Conservation (phyloP, 2,329 filamentous ascomycete genomes). For the Metarhizium brunneum region DNA sequence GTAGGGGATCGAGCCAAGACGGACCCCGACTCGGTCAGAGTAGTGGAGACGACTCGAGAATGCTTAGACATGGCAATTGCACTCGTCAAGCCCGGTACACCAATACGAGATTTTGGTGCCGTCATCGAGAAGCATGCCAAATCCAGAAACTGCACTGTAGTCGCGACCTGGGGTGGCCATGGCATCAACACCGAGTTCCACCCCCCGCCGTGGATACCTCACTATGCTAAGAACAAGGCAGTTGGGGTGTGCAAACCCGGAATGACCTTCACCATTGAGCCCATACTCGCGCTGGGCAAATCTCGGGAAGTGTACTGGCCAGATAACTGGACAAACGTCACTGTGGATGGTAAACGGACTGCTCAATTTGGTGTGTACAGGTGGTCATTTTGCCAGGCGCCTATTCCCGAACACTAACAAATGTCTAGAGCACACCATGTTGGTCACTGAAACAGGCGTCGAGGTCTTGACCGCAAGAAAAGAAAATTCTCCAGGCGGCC, state of each 20-base stretch:
- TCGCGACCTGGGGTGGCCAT: slow-evolving; percentile 93
- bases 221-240: slow-evolving; percentile 98
- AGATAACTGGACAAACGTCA: slow-evolving; percentile 97
- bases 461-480: slow-evolving; percentile 71
- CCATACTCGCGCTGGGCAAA: slow-evolving; percentile 91
- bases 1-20: slow-evolving; percentile 80
- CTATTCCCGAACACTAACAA: background rate
- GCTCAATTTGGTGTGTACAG: slow-evolving; percentile 74
- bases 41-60: slow-evolving; percentile 83
- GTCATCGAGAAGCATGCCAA: slow-evolving; percentile 95
- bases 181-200: slow-evolving; percentile 88
- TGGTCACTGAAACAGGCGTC: slow-evolving; percentile 75
- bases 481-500: slow-evolving; percentile 65
- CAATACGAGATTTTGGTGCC: slow-evolving; percentile 89
- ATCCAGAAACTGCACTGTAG: slow-evolving; percentile 73
- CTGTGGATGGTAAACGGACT: slow-evolving; percentile 77
- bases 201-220: slow-evolving; percentile 74
- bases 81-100: slow-evolving; percentile 82
- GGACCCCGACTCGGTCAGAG: slow-evolving; percentile 77
- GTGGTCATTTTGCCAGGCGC: background rate
- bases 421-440: slow-evolving; percentile 61
- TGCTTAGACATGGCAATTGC: slow-evolving; percentile 87
- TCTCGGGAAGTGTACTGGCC: slow-evolving; percentile 95
- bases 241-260: slow-evolving; percentile 88
- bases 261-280: slow-evolving; percentile 98